Evolutionary conservation across 179 eudicot genomes (phyloP).

Genomic region (Amaranthus tricolor): DNA sequence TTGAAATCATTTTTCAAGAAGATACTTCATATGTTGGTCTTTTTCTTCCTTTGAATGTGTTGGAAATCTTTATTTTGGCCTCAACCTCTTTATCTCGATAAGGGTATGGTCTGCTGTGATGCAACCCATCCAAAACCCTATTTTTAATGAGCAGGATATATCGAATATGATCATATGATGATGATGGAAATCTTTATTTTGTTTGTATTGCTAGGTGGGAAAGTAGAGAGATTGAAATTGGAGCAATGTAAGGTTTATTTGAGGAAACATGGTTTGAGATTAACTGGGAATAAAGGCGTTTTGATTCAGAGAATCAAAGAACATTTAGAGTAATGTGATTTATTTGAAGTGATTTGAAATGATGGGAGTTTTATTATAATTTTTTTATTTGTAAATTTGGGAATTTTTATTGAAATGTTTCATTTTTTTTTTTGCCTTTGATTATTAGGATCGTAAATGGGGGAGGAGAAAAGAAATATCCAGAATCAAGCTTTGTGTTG

Average conservation of each 20-base stretch:
- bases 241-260: too few species aligned
- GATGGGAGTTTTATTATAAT: neutral
- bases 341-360: neutral
- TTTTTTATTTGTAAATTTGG: neutral
- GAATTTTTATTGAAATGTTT: neutral
- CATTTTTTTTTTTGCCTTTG: neutral
- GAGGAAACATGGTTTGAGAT: conserved; percentile 66
- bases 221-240: too few species aligned
- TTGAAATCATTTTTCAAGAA: neutral
- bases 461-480: conserved; percentile 69
- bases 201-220: conserved; percentile 47
- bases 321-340: conserved; percentile 48
- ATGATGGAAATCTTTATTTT: neutral
- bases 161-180: neutral
- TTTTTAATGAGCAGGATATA: neutral
- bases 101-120: neutral
- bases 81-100: neutral
- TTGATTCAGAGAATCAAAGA: conserved; percentile 69
- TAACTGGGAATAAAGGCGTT: conserved; percentile 61
- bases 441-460: conserved; percentile 50
- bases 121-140: neutral
- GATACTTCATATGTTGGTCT: neutral
- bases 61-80: neutral
- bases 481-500: conserved; percentile 65
- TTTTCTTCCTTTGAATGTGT: neutral